Evolutionary conservation across 306 rosid genomes (phyloP).

Genomic region (Rosa rugosa): DNA sequence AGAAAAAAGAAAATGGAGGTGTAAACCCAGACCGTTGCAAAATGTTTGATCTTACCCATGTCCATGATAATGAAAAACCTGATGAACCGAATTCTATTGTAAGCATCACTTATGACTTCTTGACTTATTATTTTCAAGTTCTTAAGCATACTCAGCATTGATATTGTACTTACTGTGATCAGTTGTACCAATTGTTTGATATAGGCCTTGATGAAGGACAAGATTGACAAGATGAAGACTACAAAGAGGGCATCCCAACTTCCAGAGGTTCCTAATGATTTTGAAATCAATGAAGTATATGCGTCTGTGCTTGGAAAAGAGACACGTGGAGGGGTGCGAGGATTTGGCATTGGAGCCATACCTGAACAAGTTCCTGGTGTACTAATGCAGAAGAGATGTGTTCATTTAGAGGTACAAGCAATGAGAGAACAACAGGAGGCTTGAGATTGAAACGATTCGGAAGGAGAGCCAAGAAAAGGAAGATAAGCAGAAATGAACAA

Average conservation of each 20-base stretch:
- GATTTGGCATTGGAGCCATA: background rate
- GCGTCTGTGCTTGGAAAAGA: background rate
- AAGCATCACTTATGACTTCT: background rate
- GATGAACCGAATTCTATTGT: background rate
- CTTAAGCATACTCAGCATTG: background rate
- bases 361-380: background rate
- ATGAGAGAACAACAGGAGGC: too few species aligned
- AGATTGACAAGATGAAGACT: background rate
- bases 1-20: background rate
- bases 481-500: too few species aligned
- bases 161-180: background rate
- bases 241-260: background rate
- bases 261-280: background rate
- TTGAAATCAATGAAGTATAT: background rate
- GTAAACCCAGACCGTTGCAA: background rate
- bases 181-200: background rate
- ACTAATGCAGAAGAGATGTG: too few species aligned
- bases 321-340: background rate
- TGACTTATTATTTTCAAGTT: background rate
- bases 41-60: background rate
- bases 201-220: background rate
- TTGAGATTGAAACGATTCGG: too few species aligned
- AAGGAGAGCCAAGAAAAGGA: too few species aligned
- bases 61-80: background rate
- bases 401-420: too few species aligned